These are phyloP conservation scores for Fusarium napiforme DNA, from an alignment of 2,329 filamentous ascomycete genomes.

Conservation along the genomic window DNA sequence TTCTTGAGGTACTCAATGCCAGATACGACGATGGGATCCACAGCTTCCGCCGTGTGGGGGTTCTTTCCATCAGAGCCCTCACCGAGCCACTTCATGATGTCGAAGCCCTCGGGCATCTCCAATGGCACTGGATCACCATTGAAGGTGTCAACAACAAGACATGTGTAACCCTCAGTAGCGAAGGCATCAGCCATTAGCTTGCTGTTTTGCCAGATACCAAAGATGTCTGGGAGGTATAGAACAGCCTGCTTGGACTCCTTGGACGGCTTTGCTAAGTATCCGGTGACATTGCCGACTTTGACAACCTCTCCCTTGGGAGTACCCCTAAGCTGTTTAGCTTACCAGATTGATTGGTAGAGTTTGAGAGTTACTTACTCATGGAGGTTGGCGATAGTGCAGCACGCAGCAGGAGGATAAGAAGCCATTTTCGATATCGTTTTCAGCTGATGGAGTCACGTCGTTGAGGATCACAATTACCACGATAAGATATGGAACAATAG, in stretches of 20 bases:
- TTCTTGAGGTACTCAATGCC: constrained; percentile 65
- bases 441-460: not conserved
- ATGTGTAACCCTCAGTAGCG: constrained; percentile 48
- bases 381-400: constrained; percentile 15
- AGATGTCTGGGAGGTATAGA: constrained; percentile 59
- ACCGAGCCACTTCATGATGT: constrained; percentile 46
- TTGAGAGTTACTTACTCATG: not conserved
- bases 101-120: constrained; percentile 50
- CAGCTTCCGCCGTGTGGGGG: constrained; percentile 47
- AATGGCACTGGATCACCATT: constrained; percentile 55
- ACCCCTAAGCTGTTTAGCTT: not conserved
- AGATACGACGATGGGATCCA: constrained; percentile 47
- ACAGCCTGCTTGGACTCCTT: constrained; percentile 48
- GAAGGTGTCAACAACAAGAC: constrained; percentile 49
- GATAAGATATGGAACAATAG: not conserved
- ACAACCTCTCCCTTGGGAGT: not conserved
- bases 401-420: constrained; percentile 21
- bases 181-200: constrained; percentile 53
- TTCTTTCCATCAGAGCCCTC: constrained; percentile 58
- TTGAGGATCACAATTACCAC: not conserved
- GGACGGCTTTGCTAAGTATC: not conserved
- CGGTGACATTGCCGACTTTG: not conserved
- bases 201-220: constrained; percentile 60
- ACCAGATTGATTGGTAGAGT: rapidly evolving
- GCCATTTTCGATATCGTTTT: not conserved